Evolutionary conservation across 1,284 basidiomycete species (phyloP), one percentile per base, ranked within the genome.

Genomic region (Pseudozyma thailandica): DNA sequence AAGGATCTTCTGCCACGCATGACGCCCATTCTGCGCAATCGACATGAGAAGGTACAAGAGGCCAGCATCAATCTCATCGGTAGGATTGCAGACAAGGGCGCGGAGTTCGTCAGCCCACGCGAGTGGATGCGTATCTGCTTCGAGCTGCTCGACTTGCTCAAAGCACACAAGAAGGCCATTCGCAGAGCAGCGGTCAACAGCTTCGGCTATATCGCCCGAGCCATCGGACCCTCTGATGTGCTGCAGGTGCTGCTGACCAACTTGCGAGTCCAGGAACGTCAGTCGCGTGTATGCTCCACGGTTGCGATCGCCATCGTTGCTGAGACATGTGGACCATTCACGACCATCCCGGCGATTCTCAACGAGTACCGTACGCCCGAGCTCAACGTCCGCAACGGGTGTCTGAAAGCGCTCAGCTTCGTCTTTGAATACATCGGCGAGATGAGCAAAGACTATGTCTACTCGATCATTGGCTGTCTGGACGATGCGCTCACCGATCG

Each of bases 81-180:
- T 75, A 93, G 94, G 84, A 98, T 99, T 75, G 94, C 96, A 61
- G 96, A 99, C 89, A 93, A 96, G 83, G 96, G 96, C 62, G 93
- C 96, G 37, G 96, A 98, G 85, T 98, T 93, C 68, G 96, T 98
- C 0, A 94, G 94, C 26, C 95, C 96, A 21, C 89, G 95, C 81
- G 96, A 98, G 85, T 98, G 95, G 95, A 98, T 99, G 96, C 91
- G 96, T 80, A 99, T 99, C 84, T 98, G 96, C 83, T 98, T 98
- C 84, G 96, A 99, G 84, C 86, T 99, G 37, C 88, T 99, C 47
- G 96, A 98, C 81, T 86, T 99, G 39, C 88, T 99, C 78, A 98
- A 98, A 84, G 96, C 96, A 8, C 96, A 99, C 86, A 98, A 98
- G 86, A 97, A 97, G 85, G 94, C 92, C 33, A 98, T 98, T 80